phyloP scores from a whole-genome alignment of 2,329 filamentous ascomycete species.

The Trichophyton verrucosum region DNA sequence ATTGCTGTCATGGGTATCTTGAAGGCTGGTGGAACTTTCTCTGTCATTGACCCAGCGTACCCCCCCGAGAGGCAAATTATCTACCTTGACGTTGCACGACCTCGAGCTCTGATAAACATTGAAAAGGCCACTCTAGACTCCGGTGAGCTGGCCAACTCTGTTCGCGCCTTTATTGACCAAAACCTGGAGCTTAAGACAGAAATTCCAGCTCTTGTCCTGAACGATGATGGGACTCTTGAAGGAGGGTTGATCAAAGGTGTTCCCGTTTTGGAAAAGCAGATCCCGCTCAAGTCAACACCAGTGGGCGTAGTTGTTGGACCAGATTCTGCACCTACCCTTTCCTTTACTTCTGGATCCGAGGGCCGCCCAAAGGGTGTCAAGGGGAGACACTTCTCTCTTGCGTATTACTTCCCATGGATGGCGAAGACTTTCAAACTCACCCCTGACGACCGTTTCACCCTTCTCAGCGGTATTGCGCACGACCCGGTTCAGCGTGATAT shows the following conservation, averaged over 20 bases:
- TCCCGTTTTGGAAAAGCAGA: slow-evolving; percentile 52
- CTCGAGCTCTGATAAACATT: slow-evolving; percentile 60
- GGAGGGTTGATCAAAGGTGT: slow-evolving; percentile 55
- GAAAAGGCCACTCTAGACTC: slow-evolving; percentile 57
- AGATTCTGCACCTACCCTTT: slow-evolving; percentile 66
- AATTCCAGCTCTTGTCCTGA: slow-evolving; percentile 60
- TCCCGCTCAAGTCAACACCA: slow-evolving; percentile 41
- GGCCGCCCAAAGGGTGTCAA: slow-evolving; percentile 76
- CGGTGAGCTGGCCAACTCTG: slow-evolving; percentile 49
- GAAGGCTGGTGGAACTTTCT: slow-evolving; percentile 48
- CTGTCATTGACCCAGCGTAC: slow-evolving; percentile 64
- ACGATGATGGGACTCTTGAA: slow-evolving; percentile 56
- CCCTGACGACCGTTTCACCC: slow-evolving; percentile 62
- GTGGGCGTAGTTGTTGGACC: slow-evolving; percentile 72
- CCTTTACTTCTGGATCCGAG: slow-evolving; percentile 61
- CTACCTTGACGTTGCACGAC: slow-evolving; percentile 68
- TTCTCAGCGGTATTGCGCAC: slow-evolving; percentile 70
- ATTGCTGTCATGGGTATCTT: slow-evolving; percentile 68
- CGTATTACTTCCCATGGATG: slow-evolving; percentile 92
- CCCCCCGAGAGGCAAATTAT: slow-evolving; percentile 70
- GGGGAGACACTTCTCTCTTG: slow-evolving; percentile 73
- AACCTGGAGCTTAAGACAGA: slow-evolving; percentile 60
- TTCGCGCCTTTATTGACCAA: slow-evolving; percentile 56
- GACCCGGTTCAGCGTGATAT: slow-evolving; percentile 52
- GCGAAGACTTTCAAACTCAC: slow-evolving; percentile 64